Conservation (phyloP, 192 early-diverging fungal species). For the Phlyctochytrium planicorne region DNA sequence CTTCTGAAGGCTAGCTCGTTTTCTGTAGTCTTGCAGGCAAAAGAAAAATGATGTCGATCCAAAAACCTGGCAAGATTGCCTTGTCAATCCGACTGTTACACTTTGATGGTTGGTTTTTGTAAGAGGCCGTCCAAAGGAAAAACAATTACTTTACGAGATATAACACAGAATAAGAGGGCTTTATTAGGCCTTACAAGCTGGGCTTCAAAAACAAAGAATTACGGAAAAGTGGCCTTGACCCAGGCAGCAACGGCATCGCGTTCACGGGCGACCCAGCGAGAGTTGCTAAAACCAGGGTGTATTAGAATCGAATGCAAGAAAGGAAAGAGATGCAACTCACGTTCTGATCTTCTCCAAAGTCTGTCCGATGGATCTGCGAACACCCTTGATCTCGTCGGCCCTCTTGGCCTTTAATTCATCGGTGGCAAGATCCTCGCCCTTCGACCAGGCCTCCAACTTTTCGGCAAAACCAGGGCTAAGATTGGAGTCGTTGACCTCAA, state of each 20-base stretch:
- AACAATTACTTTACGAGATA: no score
- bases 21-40: no score
- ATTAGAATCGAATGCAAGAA: neutral
- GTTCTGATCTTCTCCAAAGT: slow-evolving; percentile 28
- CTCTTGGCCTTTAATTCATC: slow-evolving; percentile 29
- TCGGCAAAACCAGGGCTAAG: slow-evolving; percentile 23
- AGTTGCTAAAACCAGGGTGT: neutral
- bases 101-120: no score
- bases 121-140: no score
- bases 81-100: no score
- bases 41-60: no score
- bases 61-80: no score
- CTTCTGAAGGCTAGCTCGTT: no score
- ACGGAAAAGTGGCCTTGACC: slow-evolving; percentile 8
- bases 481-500: slow-evolving; percentile 3
- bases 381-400: slow-evolving; percentile 29
- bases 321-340: neutral
- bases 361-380: slow-evolving; percentile 29
- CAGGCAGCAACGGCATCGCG: neutral
- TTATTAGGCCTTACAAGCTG: neutral
- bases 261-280: slow-evolving; percentile 8
- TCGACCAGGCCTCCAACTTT: slow-evolving; percentile 29
- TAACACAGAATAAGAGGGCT: no score
- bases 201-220: no score
- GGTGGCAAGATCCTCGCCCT: slow-evolving; percentile 21